A percentile compares a stretch with the other conserved stretches of the same genome.
These are phyloP conservation scores for Volvariella volvacea DNA, from an alignment of 1,284 basidiomycete species.

Conservation along the genomic window DNA sequence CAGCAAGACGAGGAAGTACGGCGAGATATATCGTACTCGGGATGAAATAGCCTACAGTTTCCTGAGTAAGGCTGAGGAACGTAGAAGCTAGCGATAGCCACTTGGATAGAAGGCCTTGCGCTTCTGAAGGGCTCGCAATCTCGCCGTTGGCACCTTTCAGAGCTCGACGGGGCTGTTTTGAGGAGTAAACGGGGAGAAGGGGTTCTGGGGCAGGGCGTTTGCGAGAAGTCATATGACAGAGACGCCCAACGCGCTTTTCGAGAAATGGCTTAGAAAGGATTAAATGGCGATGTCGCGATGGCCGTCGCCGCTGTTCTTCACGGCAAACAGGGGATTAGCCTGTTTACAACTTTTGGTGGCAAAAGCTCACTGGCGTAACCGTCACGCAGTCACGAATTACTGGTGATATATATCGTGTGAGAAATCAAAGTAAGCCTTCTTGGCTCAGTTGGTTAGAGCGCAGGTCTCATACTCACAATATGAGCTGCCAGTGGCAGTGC, in stretches of 20 bases:
- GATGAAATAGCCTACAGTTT: slow-evolving; percentile 17
- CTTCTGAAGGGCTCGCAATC: slow-evolving; percentile 16
- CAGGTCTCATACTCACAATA: slow-evolving; percentile 23
- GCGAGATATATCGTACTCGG: slow-evolving; percentile 11
- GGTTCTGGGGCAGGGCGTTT: slow-evolving; percentile 29
- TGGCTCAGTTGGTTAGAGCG: slow-evolving; percentile 29
- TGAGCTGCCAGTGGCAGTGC: slow-evolving; percentile 26
- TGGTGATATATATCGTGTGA: too few species aligned
- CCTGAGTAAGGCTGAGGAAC: slow-evolving; percentile 16
- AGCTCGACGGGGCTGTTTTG: slow-evolving; percentile 27
- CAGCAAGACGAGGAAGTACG: too few species aligned
- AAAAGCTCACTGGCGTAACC: too few species aligned
- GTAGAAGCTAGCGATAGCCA: slow-evolving; percentile 22
- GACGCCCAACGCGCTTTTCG: too few species aligned
- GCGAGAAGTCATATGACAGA: slow-evolving; percentile 20
- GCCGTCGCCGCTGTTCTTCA: too few species aligned
- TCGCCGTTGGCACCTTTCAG: slow-evolving; percentile 16
- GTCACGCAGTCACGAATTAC: too few species aligned
- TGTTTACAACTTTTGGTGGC: too few species aligned
- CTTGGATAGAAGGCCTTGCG: slow-evolving; percentile 17
- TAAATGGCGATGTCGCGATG: too few species aligned
- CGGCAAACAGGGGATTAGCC: too few species aligned
- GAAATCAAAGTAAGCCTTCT: slow-evolving; percentile 21
- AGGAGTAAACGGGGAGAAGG: slow-evolving; percentile 18
- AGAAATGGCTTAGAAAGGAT: too few species aligned